These are phyloP conservation scores for Plasmodium inui DNA, from an alignment of 169 alveolate genomes.

Conservation along the genomic window DNA sequence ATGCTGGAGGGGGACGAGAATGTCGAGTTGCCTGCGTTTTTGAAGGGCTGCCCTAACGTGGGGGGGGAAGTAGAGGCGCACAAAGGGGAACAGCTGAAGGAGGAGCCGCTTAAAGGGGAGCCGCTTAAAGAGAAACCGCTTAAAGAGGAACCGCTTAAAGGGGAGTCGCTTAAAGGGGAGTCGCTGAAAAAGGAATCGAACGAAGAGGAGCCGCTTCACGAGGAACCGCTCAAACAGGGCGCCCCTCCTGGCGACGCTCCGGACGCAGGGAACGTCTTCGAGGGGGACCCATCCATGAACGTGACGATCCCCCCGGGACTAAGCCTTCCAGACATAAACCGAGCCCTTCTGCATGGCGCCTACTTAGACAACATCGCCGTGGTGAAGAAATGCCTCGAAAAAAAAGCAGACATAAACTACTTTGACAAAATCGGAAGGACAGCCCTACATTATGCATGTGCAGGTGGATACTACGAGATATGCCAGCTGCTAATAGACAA, in stretches of 20 bases:
- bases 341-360: conserved; percentile 82
- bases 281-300: conserved; percentile 5
- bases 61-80: background rate
- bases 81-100: background rate
- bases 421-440: conserved; percentile 90
- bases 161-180: background rate
- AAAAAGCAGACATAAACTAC: conserved; percentile 80
- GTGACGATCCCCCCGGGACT: conserved; percentile 55
- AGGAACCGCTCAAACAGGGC: background rate
- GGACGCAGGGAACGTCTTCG: conserved; percentile 22
- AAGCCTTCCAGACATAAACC: conserved; percentile 76
- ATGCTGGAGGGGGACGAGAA: conserved; percentile 19
- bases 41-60: background rate
- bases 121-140: background rate
- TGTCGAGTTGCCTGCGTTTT: conserved; percentile 11
- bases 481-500: conserved; percentile 80
- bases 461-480: conserved; percentile 85
- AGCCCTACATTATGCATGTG: conserved; percentile 90
- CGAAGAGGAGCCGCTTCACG: background rate
- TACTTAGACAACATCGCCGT: conserved; percentile 86
- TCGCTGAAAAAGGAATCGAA: background rate
- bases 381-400: conserved; percentile 77
- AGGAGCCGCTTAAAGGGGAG: background rate
- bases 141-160: background rate
- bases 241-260: background rate